These are phyloP conservation scores for Suillus tomentosus DNA, from an alignment of 768 basidiomycete genomes.

Conservation along the genomic window DNA sequence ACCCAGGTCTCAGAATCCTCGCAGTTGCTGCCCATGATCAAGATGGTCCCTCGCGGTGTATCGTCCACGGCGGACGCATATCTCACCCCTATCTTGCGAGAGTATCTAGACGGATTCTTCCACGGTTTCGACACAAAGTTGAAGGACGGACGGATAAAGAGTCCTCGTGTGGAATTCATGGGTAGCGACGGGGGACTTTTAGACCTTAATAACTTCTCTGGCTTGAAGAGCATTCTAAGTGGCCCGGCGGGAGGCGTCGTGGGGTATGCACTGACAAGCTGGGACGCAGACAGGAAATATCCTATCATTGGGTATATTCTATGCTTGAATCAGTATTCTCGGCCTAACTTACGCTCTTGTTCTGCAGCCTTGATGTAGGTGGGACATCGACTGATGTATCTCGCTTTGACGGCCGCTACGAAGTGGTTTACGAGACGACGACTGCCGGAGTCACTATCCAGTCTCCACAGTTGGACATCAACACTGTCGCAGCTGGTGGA, in stretches of 20 bases:
- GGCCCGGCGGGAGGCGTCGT: slow-evolving; percentile 97
- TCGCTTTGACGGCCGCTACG: slow-evolving; percentile 87
- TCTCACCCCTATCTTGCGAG: slow-evolving; percentile 82
- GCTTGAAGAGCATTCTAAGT: slow-evolving; percentile 89
- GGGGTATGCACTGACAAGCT: slow-evolving; percentile 87
- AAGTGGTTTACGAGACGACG: slow-evolving; percentile 93
- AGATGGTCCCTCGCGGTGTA: slow-evolving; percentile 90
- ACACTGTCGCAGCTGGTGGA: slow-evolving; percentile 94
- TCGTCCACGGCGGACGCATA: slow-evolving; percentile 96
- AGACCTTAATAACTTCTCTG: slow-evolving; percentile 83
- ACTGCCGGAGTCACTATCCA: slow-evolving; percentile 94
- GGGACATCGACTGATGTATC: slow-evolving; percentile 97
- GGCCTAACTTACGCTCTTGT: neutral
- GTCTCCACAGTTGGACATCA: slow-evolving; percentile 92
- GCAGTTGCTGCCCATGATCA: slow-evolving; percentile 90
- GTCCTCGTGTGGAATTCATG: slow-evolving; percentile 92
- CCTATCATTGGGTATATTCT: slow-evolving; percentile 81
- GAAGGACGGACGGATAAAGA: slow-evolving; percentile 55
- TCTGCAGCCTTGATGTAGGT: slow-evolving; percentile 79
- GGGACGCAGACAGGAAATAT: slow-evolving; percentile 68
- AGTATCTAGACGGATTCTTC: slow-evolving; percentile 92
- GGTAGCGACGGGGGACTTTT: slow-evolving; percentile 88
- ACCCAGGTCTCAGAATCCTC: slow-evolving; percentile 87
- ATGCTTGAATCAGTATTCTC: neutral
- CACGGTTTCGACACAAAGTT: slow-evolving; percentile 80